Percentiles rank a stretch among this genome's conserved stretches.
Conservation (phyloP, 176 grass and related monocot species). For the Lolium perenne region DNA sequence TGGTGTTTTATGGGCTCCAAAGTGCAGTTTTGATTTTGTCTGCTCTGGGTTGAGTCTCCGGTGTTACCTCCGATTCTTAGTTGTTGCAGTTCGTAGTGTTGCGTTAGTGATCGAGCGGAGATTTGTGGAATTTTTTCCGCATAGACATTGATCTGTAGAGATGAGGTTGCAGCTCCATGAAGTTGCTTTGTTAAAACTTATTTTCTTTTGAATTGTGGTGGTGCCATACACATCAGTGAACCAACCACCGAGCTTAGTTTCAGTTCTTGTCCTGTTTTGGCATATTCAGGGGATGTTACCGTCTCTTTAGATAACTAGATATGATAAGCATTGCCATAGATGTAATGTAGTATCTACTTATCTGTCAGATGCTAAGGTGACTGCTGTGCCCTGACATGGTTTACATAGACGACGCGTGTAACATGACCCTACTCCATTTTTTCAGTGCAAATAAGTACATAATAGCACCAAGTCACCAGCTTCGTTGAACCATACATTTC, state of each 20-base stretch:
- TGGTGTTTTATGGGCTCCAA: slow-evolving; percentile 11
- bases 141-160: slow-evolving; percentile 32
- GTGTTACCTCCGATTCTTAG: not conserved
- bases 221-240: slow-evolving; percentile 8
- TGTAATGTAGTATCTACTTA: slow-evolving; percentile 6
- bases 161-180: not conserved
- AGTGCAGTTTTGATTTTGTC: slow-evolving; percentile 7
- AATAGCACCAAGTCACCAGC: not conserved
- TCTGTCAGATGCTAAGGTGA: not conserved
- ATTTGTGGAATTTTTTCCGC: slow-evolving; percentile 15
- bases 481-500: slow-evolving; percentile 27
- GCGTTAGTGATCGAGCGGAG: not conserved
- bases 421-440: not conserved
- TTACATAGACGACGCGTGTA: not conserved
- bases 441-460: not conserved
- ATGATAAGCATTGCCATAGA: slow-evolving; percentile 1
- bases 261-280: slow-evolving; percentile 18
- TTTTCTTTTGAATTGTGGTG: slow-evolving; percentile 8
- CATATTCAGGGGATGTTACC: slow-evolving; percentile 1
- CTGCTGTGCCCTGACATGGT: not conserved
- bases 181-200: not conserved
- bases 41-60: not conserved
- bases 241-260: slow-evolving; percentile 19
- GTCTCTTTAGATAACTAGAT: not conserved
- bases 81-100: slow-evolving; percentile 4